phyloP scores from a whole-genome alignment of 2,329 filamentous ascomycete genomes.

The Colletotrichum sp. region DNA sequence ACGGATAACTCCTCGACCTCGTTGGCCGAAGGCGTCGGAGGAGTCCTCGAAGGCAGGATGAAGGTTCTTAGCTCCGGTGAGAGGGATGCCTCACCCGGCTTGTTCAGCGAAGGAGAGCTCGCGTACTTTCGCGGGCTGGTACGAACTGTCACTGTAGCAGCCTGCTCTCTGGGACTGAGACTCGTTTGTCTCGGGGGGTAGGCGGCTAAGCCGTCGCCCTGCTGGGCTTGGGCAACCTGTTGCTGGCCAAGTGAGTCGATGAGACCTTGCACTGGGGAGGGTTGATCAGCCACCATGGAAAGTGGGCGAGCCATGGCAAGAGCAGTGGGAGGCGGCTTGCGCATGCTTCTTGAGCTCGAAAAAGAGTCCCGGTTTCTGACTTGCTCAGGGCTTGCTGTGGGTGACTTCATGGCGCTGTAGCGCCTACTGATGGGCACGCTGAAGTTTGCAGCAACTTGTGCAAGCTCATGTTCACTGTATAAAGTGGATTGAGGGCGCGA shows the following conservation, averaged over 20 bases:
- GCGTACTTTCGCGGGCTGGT: slow-evolving; percentile 33
- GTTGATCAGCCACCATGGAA: slow-evolving; percentile 60
- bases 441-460: slow-evolving; percentile 49
- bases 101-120: slow-evolving; percentile 34
- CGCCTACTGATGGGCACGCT: slow-evolving; percentile 55
- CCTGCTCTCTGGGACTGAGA: neutral
- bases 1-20: slow-evolving; percentile 23
- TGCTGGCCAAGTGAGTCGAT: neutral
- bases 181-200: slow-evolving; percentile 23
- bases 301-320: slow-evolving; percentile 55
- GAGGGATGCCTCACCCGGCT: slow-evolving; percentile 21
- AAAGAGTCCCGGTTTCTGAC: slow-evolving; percentile 26
- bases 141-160: slow-evolving; percentile 9
- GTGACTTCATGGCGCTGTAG: slow-evolving; percentile 44
- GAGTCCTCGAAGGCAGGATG: neutral
- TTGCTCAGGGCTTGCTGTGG: slow-evolving; percentile 23
- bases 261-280: slow-evolving; percentile 42
- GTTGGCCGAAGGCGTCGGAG: slow-evolving; percentile 23
- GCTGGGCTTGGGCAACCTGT: neutral
- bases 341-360: slow-evolving; percentile 22
- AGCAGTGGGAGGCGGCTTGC: slow-evolving; percentile 49
- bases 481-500: slow-evolving; percentile 28
- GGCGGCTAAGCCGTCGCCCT: neutral
- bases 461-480: slow-evolving; percentile 27
- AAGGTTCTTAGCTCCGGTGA: slow-evolving; percentile 24